Evolutionary conservation across 2,329 filamentous ascomycete species (phyloP).

Genomic region (Chrysosporium queenslandicum): DNA sequence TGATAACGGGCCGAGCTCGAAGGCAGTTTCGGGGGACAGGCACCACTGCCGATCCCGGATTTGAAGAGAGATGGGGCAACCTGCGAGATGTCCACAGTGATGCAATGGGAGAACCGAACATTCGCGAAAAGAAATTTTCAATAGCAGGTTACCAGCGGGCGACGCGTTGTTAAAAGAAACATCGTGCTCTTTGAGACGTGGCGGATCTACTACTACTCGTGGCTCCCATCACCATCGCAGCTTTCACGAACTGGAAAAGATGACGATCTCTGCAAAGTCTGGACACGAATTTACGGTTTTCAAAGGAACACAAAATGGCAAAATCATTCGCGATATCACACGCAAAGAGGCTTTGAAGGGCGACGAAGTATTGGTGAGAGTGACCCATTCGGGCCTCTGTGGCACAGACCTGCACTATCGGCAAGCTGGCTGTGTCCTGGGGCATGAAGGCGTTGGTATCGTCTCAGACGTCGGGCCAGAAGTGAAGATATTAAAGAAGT

Average conservation of each 20-base stretch:
- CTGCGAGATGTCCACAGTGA: neutral
- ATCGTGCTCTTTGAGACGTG: too few relatives aligned
- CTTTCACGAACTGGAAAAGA: neutral
- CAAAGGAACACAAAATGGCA: conserved; percentile 9
- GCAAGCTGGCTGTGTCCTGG: conserved; percentile 22
- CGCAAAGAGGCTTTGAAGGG: neutral
- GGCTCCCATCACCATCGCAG: too few relatives aligned
- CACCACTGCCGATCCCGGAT: neutral
- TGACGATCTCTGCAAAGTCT: neutral
- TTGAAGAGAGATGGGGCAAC: neutral
- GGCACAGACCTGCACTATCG: conserved; percentile 42
- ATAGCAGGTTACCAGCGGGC: too few relatives aligned
- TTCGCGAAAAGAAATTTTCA: too few relatives aligned
- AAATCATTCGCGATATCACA: neutral
- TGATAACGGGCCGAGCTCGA: too few relatives aligned
- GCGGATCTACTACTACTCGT: too few relatives aligned
- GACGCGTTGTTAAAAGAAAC: too few relatives aligned
- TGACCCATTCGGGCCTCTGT: conserved; percentile 59
- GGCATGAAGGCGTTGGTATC: conserved; percentile 33
- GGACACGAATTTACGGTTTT: conserved; percentile 9
- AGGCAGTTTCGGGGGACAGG: neutral
- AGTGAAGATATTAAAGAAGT: conserved; percentile 27
- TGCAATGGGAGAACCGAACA: neutral
- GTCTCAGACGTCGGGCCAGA: conserved; percentile 27
- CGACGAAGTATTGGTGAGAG: conserved; percentile 47